A percentile compares a stretch with the other conserved stretches of the same genome.
Conservation (phyloP, 1,139 yeast genomes). For the Yamadazyma songkhlaensis region DNA sequence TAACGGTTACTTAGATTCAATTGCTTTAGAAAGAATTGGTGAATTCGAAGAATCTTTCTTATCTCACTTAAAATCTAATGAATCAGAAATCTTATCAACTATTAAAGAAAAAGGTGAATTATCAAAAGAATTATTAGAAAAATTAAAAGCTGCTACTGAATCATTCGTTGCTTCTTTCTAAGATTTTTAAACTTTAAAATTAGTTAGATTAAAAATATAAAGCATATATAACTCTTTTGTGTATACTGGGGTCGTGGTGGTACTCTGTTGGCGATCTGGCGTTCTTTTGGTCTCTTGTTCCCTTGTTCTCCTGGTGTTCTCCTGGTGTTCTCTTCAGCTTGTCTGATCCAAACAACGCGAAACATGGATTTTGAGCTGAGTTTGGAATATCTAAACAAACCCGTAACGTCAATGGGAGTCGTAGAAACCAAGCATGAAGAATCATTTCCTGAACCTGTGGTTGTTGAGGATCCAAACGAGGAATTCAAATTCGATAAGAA, state of each 20-base stretch:
- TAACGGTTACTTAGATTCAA: slow-evolving; percentile 93
- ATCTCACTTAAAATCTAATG: slow-evolving; percentile 87
- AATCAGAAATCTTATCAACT: slow-evolving; percentile 76
- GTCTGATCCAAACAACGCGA: slow-evolving; percentile 1
- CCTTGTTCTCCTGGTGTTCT: too few relatives aligned
- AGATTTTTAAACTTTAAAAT: slow-evolving; percentile 12
- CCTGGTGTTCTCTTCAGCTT: too few relatives aligned
- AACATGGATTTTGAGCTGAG: slow-evolving; percentile 11
- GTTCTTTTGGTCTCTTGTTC: too few relatives aligned
- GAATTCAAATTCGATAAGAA: slow-evolving; percentile 5
- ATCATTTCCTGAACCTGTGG: background rate
- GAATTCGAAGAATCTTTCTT: slow-evolving; percentile 93
- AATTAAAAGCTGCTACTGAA: slow-evolving; percentile 89
- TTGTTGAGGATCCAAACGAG: background rate
- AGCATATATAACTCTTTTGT: slow-evolving; percentile 6
- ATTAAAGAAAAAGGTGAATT: slow-evolving; percentile 90
- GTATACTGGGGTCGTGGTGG: background rate
- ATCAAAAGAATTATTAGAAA: slow-evolving; percentile 80
- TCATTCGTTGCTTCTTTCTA: slow-evolving; percentile 86
- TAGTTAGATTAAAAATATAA: slow-evolving; percentile 9
- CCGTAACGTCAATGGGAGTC: background rate
- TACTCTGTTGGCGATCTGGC: background rate
- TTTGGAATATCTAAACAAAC: slow-evolving; percentile 12
- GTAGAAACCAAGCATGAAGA: too few relatives aligned
- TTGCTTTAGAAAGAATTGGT: slow-evolving; percentile 83